Base-by-base conservation (phyloP, 2,329 filamentous ascomycete species). In the Verticillium zaregamsianum region DNA sequence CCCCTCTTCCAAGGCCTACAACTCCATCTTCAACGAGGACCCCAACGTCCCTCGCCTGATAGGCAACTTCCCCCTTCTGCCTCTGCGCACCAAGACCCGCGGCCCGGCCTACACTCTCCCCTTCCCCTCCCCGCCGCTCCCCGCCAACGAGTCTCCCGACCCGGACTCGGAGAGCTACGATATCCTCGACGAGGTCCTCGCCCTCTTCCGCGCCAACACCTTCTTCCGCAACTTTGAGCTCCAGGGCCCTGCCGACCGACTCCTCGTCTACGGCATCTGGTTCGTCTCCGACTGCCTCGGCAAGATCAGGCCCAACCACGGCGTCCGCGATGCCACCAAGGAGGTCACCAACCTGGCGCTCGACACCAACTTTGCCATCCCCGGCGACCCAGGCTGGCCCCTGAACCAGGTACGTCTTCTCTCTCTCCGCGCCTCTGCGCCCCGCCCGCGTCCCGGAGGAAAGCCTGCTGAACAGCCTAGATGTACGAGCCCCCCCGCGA, bases 191-290 rank as follows among this genome's bases (percentile, higher is more conserved):
- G 95, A 99, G 82, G 88, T 96, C 59, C 85, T 99, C 61, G 85
- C 89, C 14, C 86, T 98, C 58, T 99, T 98, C 85, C 92, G 95
- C 67, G 94, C 95, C 71, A 98, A 99, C 82, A 97, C 94, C 64
- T 94, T 99, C 79, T 99, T 98, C 85, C 91, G 95, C 72, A 99
- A 98, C 84, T 99, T 99, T 72, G 95, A 98, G 83, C 96, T 98
- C 81, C 94, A 97, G 79, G 95, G 95, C 15, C 91, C 92, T 31
- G 94, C 95, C 62, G 95, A 99, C 79, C 86, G 95, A 49, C 87
- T 98, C 72, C 84, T 99, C 68, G 93, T 98, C 72, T 99, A 99
- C 80, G 94, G 94, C 65, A 99, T 97, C 75, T 85, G 96, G 73
- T 98, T 94, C 78, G 85, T 98, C 71, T 94, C 90, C 78, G 93